phyloP scores from a whole-genome alignment of 306 rosid species.

The Gillenia trifoliata region DNA sequence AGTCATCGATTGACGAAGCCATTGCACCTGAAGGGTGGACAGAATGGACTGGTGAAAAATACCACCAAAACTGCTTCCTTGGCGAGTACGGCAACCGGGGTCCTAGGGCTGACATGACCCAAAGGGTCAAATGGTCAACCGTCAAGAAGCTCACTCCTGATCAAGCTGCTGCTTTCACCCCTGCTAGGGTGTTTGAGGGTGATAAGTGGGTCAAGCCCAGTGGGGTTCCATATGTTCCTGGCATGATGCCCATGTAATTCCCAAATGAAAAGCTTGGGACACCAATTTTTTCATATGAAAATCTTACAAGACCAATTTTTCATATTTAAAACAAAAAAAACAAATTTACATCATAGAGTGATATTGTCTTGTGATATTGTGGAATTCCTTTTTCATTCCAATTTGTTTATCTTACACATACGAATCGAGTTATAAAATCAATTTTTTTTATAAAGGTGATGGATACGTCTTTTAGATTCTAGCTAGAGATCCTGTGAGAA shows the following conservation, averaged over 20 bases:
- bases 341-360: neutral
- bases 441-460: too few relatives aligned
- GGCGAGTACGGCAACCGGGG: conserved; percentile 20
- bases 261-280: neutral
- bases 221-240: conserved; percentile 9
- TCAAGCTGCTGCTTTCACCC: neutral
- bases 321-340: too few relatives aligned
- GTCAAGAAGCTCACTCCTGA: neutral
- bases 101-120: neutral
- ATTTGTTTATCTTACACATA: neutral
- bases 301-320: neutral
- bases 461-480: too few relatives aligned
- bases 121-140: conserved; percentile 12
- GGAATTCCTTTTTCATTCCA: neutral
- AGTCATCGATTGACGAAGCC: neutral
- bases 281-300: neutral
- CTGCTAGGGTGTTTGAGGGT: neutral
- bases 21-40: conserved; percentile 15
- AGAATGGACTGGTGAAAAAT: neutral
- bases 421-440: neutral
- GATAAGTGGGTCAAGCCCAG: conserved; percentile 9
- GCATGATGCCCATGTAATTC: neutral
- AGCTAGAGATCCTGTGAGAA: too few relatives aligned
- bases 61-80: neutral
- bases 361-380: neutral